These are phyloP conservation scores for Sophora flavescens DNA, from an alignment of 306 rosid species.

Conservation along the genomic window DNA sequence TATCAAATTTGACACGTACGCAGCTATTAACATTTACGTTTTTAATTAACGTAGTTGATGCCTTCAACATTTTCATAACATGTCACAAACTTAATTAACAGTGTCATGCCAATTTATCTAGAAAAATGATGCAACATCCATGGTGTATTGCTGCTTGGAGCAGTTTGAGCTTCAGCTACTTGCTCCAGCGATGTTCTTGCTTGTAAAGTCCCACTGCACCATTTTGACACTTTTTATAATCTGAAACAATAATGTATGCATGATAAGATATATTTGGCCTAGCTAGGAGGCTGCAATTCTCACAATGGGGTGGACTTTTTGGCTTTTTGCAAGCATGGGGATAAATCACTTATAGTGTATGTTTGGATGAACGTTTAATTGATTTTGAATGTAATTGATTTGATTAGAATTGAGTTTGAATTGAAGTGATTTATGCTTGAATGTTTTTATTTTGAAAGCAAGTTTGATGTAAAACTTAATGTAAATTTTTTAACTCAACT, in stretches of 20 bases:
- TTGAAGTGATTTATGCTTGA: no score
- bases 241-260: background rate
- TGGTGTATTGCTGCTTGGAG: slow-evolving; percentile 40
- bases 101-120: slow-evolving; percentile 7
- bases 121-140: slow-evolving; percentile 68
- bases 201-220: slow-evolving; percentile 56
- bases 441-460: no score
- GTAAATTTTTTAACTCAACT: no score
- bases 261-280: slow-evolving; percentile 4
- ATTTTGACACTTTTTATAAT: slow-evolving; percentile 1
- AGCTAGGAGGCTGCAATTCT: background rate
- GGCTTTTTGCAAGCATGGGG: no score
- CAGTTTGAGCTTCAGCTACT: slow-evolving; percentile 43
- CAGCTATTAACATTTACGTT: background rate
- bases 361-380: no score
- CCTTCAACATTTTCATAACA: slow-evolving; percentile 23
- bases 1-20: background rate
- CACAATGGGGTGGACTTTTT: background rate
- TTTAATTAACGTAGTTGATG: slow-evolving; percentile 7
- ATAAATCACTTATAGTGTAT: no score
- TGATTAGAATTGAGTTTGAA: no score
- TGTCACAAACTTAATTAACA: slow-evolving; percentile 7
- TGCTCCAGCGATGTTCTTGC: slow-evolving; percentile 46
- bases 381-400: no score
- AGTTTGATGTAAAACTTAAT: no score